Evolutionary conservation across 148 eudicot genomes (phyloP).

Genomic region (Linanthus parryae): DNA sequence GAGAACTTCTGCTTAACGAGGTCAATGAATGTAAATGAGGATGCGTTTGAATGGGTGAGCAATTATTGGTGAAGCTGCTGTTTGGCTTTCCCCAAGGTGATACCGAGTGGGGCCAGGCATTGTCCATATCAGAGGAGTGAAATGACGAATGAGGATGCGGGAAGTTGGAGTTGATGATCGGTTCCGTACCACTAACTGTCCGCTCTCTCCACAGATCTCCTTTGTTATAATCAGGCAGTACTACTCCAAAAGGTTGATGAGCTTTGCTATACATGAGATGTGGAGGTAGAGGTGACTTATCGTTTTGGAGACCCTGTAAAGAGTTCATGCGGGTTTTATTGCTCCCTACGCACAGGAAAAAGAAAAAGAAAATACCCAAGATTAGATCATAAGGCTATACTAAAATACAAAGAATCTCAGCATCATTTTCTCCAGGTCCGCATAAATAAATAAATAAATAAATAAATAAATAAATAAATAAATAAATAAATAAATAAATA

Average conservation of each 20-base stretch:
- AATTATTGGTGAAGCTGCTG: slow-evolving; percentile 26
- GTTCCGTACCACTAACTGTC: slow-evolving; percentile 16
- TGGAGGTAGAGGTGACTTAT: slow-evolving; percentile 29
- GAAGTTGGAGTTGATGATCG: slow-evolving; percentile 23
- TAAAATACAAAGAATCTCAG: no score
- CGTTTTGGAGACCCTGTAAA: slow-evolving; percentile 26
- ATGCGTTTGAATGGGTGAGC: slow-evolving; percentile 27
- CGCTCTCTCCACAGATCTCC: slow-evolving; percentile 38
- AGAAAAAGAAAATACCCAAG: no score
- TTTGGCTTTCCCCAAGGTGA: slow-evolving; percentile 37
- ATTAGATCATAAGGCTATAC: no score
- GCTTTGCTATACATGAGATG: slow-evolving; percentile 25
- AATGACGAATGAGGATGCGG: slow-evolving; percentile 24
- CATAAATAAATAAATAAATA: no score
- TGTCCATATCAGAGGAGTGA: slow-evolving; percentile 31
- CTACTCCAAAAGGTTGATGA: slow-evolving; percentile 23
- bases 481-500: no score
- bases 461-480: no score
- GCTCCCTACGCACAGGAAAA: slow-evolving; percentile 45
- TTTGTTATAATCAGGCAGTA: slow-evolving; percentile 21
- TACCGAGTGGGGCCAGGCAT: slow-evolving; percentile 41
- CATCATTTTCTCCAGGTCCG: no score
- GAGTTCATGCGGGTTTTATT: slow-evolving; percentile 24
- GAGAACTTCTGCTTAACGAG: slow-evolving; percentile 25
- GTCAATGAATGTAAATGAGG: slow-evolving; percentile 27